phyloP scores from a whole-genome alignment of 305 asterid species.

The Solanum hybrid region DNA sequence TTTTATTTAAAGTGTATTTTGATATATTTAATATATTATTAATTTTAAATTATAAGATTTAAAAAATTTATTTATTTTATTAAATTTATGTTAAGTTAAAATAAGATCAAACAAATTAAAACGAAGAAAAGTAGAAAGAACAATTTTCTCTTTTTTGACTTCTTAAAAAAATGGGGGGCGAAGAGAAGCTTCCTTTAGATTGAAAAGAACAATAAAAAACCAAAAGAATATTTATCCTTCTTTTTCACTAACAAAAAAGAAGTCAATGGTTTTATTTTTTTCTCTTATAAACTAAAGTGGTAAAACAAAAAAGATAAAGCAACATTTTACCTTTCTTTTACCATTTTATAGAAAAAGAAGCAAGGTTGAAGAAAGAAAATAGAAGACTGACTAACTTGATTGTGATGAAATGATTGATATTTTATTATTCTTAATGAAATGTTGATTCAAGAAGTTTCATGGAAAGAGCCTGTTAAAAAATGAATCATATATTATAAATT shows the following conservation, averaged over 20 bases:
- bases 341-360: background rate
- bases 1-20: background rate
- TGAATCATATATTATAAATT: background rate
- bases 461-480: rapidly evolving
- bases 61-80: too few relatives aligned
- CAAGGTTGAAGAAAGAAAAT: background rate
- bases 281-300: background rate
- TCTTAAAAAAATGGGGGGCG: background rate
- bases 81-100: background rate
- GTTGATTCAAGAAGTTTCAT: background rate
- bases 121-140: background rate
- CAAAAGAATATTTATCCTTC: background rate
- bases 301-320: background rate
- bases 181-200: background rate
- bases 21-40: background rate
- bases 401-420: background rate
- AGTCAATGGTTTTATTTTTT: background rate
- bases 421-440: background rate
- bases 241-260: background rate
- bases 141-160: background rate
- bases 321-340: background rate
- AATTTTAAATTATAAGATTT: rapidly evolving
- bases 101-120: background rate
- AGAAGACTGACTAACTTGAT: background rate
- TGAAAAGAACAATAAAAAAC: background rate